phyloP scores from a whole-genome alignment of 2,329 filamentous ascomycete genomes.

The Chaetomiaceae sp. region DNA sequence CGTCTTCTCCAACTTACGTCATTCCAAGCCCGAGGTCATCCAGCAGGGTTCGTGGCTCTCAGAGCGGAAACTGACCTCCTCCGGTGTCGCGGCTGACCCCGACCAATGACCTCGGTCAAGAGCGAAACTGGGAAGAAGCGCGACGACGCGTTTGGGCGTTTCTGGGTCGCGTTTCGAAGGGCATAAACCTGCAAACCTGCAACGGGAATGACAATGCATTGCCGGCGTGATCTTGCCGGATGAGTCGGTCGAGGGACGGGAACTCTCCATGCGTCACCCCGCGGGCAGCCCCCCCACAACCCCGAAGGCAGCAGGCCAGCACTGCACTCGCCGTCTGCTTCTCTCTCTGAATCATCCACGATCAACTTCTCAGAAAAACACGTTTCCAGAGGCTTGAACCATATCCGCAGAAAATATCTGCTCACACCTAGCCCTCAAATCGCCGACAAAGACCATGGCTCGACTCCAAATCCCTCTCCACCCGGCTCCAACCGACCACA shows the following conservation, averaged over 20 bases:
- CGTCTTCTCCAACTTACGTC: constrained; percentile 8
- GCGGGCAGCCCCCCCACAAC: not conserved
- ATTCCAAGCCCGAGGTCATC: constrained; percentile 10
- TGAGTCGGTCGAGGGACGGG: constrained; percentile 8
- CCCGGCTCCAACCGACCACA: not conserved
- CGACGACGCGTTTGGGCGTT: not conserved
- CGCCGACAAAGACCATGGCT: not conserved
- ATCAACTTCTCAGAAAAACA: too few relatives aligned
- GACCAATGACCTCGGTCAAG: constrained; percentile 11
- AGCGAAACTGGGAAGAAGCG: not conserved
- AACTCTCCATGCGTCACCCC: too few relatives aligned
- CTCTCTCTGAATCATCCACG: too few relatives aligned
- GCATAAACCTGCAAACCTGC: not conserved
- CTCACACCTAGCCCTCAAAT: too few relatives aligned
- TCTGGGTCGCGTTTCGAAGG: not conserved
- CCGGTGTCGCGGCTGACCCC: constrained; percentile 7
- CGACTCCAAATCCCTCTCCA: not conserved
- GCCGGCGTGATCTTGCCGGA: constrained; percentile 11
- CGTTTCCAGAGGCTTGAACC: too few relatives aligned
- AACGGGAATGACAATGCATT: too few relatives aligned
- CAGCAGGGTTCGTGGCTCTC: constrained; percentile 1
- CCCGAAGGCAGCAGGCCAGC: not conserved
- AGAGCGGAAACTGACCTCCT: constrained; percentile 6
- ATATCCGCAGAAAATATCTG: too few relatives aligned
- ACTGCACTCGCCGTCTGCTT: not conserved